Evolutionary conservation across 805 yeast genomes (phyloP), one percentile per base, ranked within the genome.

Genomic region (Metschnikowia koreensis): DNA sequence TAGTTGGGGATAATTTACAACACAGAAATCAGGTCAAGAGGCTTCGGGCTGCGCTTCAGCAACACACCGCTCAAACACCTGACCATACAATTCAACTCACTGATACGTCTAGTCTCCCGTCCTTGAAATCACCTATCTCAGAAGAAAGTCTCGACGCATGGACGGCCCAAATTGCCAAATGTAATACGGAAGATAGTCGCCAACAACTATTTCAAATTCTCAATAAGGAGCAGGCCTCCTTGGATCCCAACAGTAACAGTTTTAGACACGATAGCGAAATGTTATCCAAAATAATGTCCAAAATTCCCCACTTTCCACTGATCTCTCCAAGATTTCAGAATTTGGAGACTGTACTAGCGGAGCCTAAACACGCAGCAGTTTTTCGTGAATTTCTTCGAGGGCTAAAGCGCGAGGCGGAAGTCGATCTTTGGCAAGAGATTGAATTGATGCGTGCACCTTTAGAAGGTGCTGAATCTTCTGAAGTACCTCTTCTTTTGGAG

Each of bases 21-120:
- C 96, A 89, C 60, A 73, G 91, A 50, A 80, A 80, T 37, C 89
- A 88, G 60, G 96, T 91, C 0, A 81, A 84, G 53, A 80, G 83
- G 56, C 76, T 92, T 22, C 70, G 96, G 54, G 81, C 79, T 22
- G 87, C 89, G 1, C 69, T 91, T 36, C 86, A 84, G 55, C 79
- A 81, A 54, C 94, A 90, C 60, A 75, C 87, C 0, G 48, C 53
- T 7, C 59, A 51, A 26, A 31, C 47, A 1, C 49, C 41, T 3
- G 47, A 47, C 7, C 40, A n/a, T 15, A 44, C 50, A 11, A 16
- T 36, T 10, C 38, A 36, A 8, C 13, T 16, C 8, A 17, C 27
- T 9, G 44, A 45, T 7, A n/a, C n/a, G 5, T 27, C 40, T 3
- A 12, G 10, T 3, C 51, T 51, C 31, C 55, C 53, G 8, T 10